Evolutionary conservation across 2,329 filamentous ascomycete genomes (phyloP), one percentile per base, ranked within the genome.

Genomic region (Ascochyta rabiei): DNA sequence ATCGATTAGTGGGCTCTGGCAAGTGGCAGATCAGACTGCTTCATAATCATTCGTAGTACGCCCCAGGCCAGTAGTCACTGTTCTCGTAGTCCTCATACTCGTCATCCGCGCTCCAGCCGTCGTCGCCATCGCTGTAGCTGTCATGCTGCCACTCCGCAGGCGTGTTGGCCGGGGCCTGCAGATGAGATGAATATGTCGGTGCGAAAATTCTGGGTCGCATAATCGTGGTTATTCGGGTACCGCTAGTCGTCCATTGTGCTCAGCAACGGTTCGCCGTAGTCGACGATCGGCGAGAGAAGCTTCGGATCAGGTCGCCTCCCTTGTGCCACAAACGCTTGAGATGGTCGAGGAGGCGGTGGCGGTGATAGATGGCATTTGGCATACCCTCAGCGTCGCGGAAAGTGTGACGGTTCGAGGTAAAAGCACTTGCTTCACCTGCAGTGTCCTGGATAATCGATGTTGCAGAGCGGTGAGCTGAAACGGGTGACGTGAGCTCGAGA

Each of bases 351-450:
- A 69, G 53, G 13, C 56, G 46, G 21, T 66, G 53, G 16, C 61
- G 56, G 24, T 64, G 68, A 45, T 68, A 70, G 30, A 53, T 53
- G 19, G 42, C 54, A 34, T 31, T 51, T 40, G 56, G 57, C 66
- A 69, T 69, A 35, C 68, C 67, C 51, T 66, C 53, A 16, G 67
- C 67, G 35, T 61, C 60, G 16, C 59, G 58, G 44, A 63, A 69
- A 13, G 68, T 70, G 37, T 69, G 64, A 19, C 64, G 66, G 28
- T 64, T 50, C n/a, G 57, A 40, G 31, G 48, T 57, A 46, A 62
- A 66, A 28, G 57, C 61, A 46, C 44, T 53, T 18, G 50, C 52
- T 57, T 70, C 66, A 35, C 59, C 54, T 24, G 37, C 56, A 34
- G 37, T 52, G 39, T 62, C 64, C 55, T 70, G 66, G n/a, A 64